Evolutionary conservation across 2,329 filamentous ascomycete genomes (phyloP), one percentile per base, ranked within the genome.

Genomic region (Endothia cerciana): DNA sequence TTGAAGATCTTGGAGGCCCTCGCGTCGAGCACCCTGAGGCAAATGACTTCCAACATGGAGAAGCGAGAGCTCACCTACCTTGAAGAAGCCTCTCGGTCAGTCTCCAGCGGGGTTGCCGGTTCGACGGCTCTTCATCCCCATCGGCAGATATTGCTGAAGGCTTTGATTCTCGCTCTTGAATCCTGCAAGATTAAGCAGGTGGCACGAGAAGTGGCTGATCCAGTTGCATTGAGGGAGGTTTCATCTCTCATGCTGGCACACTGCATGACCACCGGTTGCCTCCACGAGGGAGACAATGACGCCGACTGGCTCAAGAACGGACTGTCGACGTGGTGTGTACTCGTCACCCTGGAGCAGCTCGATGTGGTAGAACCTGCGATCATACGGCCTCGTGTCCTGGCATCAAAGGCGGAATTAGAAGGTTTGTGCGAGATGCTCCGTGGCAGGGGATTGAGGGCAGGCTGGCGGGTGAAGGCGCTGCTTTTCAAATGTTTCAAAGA

Each of bases 391-490:
- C 62, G 28, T 33, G 68, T 56, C 4, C 56, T 49, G 13, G 47
- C 65, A 41, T 56, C 49, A 2, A 63, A 40, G 41, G 13, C 3
- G 25, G 57, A 71, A 13, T 60, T 74, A 10, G 64, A 70, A 55
- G 58, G 63, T 8, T 19, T 59, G 2, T 72, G 72, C 43, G 66
- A 71, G 40, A 63, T 62, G n/a, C 65, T 73, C 15, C 67, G 72
- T 30, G 43, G 58, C 8, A 63, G 68, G n/a, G 65, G 69, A 10
- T 61, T 63, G n/a, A 69, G 70, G 41, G 62, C 68, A 10, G 82
- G 80, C 6, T 85, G 83, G 82, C 79, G 79, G 68, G 69, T 83
- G 36, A 77, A 80, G 63, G 78, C 75, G 3, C 81, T 85, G 63
- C 70, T 85, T 13, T 74, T 75, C 5, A 78, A 72, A 4, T 74